Conservation (phyloP, 805 yeast species). For the Candida insectorum region DNA sequence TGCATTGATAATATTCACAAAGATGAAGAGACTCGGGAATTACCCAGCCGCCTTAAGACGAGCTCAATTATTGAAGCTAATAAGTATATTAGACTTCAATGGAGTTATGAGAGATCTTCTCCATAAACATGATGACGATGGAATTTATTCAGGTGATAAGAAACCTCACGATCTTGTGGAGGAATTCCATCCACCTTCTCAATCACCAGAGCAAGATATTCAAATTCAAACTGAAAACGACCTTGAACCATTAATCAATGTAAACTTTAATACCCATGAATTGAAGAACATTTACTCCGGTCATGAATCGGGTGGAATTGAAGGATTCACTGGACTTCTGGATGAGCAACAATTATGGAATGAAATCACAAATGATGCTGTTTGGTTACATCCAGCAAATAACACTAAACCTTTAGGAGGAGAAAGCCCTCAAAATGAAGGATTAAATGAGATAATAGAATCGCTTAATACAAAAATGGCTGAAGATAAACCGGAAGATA, state of each 20-base stretch:
- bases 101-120: conserved; percentile 59
- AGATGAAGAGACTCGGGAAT: conserved; percentile 74
- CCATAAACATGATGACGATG: conserved; percentile 53
- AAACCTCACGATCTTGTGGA: not conserved
- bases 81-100: conserved; percentile 65
- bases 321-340: conserved; percentile 38
- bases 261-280: conserved; percentile 14
- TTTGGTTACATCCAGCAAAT: conserved; percentile 50
- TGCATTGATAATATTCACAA: conserved; percentile 64
- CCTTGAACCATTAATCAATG: conserved; percentile 6
- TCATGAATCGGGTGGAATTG: conserved; percentile 39
- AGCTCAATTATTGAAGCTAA: conserved; percentile 64
- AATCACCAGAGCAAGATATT: not conserved
- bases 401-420: not conserved
- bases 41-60: conserved; percentile 76
- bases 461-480: conserved; percentile 1
- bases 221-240: conserved; percentile 1
- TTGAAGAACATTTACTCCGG: conserved; percentile 31
- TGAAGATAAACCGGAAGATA: not conserved
- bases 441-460: conserved; percentile 7
- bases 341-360: conserved; percentile 63
- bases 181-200: not conserved
- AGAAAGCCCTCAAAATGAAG: conserved; percentile 3
- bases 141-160: conserved; percentile 6
- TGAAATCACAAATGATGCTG: conserved; percentile 73